Conservation (phyloP, 2,329 filamentous ascomycete species). For the Bipolaris victoriae region DNA sequence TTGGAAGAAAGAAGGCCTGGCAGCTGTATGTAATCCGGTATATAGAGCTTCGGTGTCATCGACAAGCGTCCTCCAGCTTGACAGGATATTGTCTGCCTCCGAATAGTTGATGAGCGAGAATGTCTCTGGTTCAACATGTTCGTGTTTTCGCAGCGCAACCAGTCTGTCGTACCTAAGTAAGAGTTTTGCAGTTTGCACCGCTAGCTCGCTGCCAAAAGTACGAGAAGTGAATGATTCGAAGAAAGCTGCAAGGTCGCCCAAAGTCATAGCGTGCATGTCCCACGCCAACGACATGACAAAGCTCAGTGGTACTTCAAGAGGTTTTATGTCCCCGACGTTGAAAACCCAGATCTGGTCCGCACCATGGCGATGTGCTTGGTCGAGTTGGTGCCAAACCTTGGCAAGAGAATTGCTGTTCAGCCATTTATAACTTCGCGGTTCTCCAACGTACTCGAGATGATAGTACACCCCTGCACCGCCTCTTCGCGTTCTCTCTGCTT, state of each 20-base stretch:
- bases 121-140: conserved; percentile 52
- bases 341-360: conserved; percentile 68
- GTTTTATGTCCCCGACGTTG: conserved; percentile 69
- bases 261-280: conserved; percentile 16
- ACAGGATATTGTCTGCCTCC: conserved; percentile 63
- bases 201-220: conserved; percentile 18
- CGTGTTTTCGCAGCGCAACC: conserved; percentile 59
- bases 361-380: conserved; percentile 62
- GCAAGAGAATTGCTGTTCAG: conserved; percentile 68
- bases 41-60: conserved; percentile 61
- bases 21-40: conserved; percentile 54
- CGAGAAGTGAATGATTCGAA: conserved; percentile 51
- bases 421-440: conserved; percentile 60
- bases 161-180: conserved; percentile 45
- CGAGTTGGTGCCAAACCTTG: conserved; percentile 69
- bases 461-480: conserved; percentile 70
- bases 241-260: conserved; percentile 53
- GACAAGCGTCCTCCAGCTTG: conserved; percentile 59
- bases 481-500: conserved; percentile 60
- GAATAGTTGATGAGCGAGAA: conserved; percentile 60
- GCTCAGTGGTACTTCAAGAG: conserved; percentile 49
- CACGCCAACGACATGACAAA: conserved; percentile 4
- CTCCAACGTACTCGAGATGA: conserved; percentile 66
- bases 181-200: conserved; percentile 7
- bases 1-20: conserved; percentile 65